Base-by-base conservation (phyloP, 257 asterid species). In the Nicotiana otophora region DNA sequence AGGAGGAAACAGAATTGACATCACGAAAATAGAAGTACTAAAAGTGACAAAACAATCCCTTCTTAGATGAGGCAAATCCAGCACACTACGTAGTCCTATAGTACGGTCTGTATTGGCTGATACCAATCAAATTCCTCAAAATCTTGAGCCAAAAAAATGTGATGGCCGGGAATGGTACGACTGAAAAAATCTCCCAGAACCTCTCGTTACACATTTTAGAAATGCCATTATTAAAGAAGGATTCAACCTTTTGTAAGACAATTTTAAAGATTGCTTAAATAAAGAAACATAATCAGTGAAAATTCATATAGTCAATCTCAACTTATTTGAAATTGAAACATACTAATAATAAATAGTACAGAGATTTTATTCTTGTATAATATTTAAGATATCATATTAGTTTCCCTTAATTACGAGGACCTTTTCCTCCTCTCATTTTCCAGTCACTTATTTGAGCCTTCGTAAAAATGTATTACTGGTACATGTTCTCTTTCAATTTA, bases 161-260 rank as follows among this genome's bases (percentile, higher is more conserved):
- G 92, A 89, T 81, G 92, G 94, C 0, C 90, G 94, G 97, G 91
- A 87, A 55, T 92, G 94, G 93, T 89, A 89, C 9, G 90, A 88
- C 16, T 91, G 94, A 92, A 26, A 74, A 1, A n/a, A 85, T 81
- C 93, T 89, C 0, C 94, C 96, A 0, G 70, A 62, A 2, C 94
- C 94, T 30, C 83, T 90, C 0, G 81, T 89, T 15, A 85, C 88
- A 23, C 93, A 90, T 0, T 51, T 90, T 30, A 87, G 84, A 23
- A 62, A 74, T 31, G 86, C 84, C 26, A 23, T 23, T 86, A 68
- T 81, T 10, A 80, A 46, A 19, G 65, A 15, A 7, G 96, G 87
- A 4, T 85, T 90, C 19, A 81, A 78, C 80, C 93, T 91, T 14
- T 90, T 89, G 62, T 51, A 7, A 33, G 75, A 33, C 16, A 67